A percentile compares a stretch with the other conserved stretches of the same genome.
Evolutionary conservation across 371 early-diverging fungal genomes (phyloP).

Genomic region (Lichtheimia hyalospora): DNA sequence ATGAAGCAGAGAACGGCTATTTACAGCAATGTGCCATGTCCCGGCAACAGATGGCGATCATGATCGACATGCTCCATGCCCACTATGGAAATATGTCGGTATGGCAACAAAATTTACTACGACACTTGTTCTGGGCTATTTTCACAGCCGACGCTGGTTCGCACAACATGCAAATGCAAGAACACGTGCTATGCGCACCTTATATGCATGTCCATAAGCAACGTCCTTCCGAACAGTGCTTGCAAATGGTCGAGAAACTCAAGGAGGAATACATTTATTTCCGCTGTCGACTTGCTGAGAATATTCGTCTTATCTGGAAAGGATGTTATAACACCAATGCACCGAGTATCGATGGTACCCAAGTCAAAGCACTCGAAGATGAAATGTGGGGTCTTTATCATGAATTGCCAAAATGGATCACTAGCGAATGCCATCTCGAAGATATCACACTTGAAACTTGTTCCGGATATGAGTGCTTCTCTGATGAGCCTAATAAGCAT

Average conservation of each 20-base stretch:
- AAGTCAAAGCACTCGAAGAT: slow-evolving; percentile 22
- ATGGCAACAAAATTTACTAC: slow-evolving; percentile 25
- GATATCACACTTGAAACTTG: slow-evolving; percentile 12
- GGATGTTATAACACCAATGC: slow-evolving; percentile 14
- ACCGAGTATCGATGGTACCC: slow-evolving; percentile 13
- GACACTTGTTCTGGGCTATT: slow-evolving; percentile 28
- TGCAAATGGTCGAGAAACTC: slow-evolving; percentile 21
- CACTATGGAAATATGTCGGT: slow-evolving; percentile 24
- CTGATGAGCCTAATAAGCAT: slow-evolving; percentile 14
- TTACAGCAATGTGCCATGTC: slow-evolving; percentile 17
- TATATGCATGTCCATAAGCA: slow-evolving; percentile 27
- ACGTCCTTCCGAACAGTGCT: slow-evolving; percentile 21
- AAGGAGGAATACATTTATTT: slow-evolving; percentile 29
- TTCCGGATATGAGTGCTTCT: slow-evolving; percentile 17
- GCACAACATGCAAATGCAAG: slow-evolving; percentile 23
- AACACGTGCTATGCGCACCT: slow-evolving; percentile 16
- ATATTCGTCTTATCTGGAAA: slow-evolving; percentile 18
- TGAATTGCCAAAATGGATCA: slow-evolving; percentile 23
- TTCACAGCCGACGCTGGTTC: slow-evolving; percentile 19
- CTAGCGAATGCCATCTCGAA: slow-evolving; percentile 3
- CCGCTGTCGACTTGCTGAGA: slow-evolving; percentile 21
- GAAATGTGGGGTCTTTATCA: slow-evolving; percentile 20
- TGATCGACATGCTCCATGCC: slow-evolving; percentile 24
- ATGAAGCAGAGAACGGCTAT: slow-evolving; percentile 25
- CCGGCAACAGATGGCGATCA: slow-evolving; percentile 22